phyloP scores from a whole-genome alignment of 2,329 filamentous ascomycete species.

The Colletotrichum sp. region DNA sequence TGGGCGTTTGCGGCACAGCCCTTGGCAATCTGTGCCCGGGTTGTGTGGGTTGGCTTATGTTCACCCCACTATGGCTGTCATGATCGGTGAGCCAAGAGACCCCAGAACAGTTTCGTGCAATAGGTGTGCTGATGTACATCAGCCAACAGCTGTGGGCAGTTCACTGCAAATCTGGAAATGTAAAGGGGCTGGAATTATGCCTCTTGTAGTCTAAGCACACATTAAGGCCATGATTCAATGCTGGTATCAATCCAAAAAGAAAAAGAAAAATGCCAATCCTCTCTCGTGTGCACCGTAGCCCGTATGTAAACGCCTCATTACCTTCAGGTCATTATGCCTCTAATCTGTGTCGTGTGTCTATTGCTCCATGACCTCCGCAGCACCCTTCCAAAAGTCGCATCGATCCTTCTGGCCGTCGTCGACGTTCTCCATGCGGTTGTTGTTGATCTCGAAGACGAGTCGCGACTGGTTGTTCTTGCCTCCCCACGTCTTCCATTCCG shows the following conservation, averaged over 20 bases:
- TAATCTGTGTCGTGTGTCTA: not conserved
- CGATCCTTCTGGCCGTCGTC: constrained; percentile 35
- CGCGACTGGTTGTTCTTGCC: constrained; percentile 28
- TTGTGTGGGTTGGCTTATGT: not conserved
- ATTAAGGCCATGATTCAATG: not conserved
- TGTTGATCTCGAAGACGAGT: constrained; percentile 44
- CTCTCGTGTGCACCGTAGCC: not conserved
- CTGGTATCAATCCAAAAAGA: not conserved
- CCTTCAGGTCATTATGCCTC: not conserved
- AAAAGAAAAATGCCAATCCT: not conserved
- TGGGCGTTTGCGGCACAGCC: not conserved
- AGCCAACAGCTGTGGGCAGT: not conserved
- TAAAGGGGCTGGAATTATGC: not conserved
- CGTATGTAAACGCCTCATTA: constrained; percentile 9
- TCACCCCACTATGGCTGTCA: not conserved
- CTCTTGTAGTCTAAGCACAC: not conserved
- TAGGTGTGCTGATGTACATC: not conserved
- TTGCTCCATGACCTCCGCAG: constrained; percentile 34
- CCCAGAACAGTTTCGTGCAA: not conserved
- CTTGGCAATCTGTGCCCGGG: not conserved
- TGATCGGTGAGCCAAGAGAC: not conserved
- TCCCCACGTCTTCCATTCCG: constrained; percentile 47
- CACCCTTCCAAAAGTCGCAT: constrained; percentile 46
- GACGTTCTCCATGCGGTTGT: constrained; percentile 45
- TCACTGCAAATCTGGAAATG: not conserved